A percentile compares a stretch with the other conserved stretches of the same genome.
These are phyloP conservation scores for Pontederia paniculata DNA, from an alignment of 176 grass and related monocot genomes.

Conservation along the genomic window DNA sequence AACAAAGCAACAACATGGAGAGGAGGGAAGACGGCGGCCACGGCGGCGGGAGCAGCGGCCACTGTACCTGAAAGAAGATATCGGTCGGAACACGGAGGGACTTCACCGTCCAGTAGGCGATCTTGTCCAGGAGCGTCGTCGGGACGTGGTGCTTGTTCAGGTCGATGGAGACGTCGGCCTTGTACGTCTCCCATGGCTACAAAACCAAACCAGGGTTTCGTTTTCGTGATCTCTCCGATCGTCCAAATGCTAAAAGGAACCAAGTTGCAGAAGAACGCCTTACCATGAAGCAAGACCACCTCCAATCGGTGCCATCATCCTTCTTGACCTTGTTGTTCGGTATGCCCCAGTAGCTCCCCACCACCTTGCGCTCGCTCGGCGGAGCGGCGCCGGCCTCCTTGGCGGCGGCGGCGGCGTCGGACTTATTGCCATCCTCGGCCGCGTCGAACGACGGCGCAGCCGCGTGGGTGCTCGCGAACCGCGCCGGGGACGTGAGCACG, in stretches of 20 bases:
- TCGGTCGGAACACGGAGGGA: constrained; percentile 41
- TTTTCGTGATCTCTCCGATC: too few relatives aligned
- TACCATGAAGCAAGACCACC: constrained; percentile 17
- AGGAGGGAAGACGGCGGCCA: neutral
- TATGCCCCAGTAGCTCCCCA: constrained; percentile 8
- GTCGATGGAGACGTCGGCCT: constrained; percentile 63
- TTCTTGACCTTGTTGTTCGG: neutral
- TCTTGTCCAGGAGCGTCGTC: constrained; percentile 43
- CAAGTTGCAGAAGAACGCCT: neutral
- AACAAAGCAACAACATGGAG: neutral
- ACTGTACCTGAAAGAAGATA: constrained; percentile 73
- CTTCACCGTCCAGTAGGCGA: constrained; percentile 63
- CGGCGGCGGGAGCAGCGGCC: too few relatives aligned
- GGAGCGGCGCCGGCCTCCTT: neutral
- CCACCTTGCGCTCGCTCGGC: neutral
- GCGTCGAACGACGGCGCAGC: neutral
- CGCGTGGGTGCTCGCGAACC: neutral
- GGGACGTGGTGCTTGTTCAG: constrained; percentile 82
- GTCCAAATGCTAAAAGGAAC: too few relatives aligned
- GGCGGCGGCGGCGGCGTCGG: neutral
- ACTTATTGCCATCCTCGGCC: neutral
- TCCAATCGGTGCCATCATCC: constrained; percentile 5
- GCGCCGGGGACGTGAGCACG: neutral
- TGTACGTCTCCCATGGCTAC: constrained; percentile 85
- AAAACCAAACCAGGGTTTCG: too few relatives aligned